Evolutionary conservation across 257 asterid species (phyloP).

Genomic region (Schizonepeta tenuifolia): DNA sequence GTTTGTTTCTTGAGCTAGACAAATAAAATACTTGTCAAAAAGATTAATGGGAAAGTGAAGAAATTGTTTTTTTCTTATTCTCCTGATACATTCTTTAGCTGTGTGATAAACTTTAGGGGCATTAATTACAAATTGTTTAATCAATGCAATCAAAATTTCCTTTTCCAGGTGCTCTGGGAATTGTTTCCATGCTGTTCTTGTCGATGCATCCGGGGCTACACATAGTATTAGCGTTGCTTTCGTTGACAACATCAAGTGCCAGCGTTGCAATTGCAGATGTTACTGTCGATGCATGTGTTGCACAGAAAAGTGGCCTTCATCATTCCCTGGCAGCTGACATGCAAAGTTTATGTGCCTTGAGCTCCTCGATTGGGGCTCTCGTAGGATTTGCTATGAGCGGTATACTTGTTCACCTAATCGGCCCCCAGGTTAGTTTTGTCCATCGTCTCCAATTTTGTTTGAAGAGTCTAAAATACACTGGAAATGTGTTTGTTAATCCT

Average conservation of each 20-base stretch:
- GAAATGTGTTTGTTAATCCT: conserved; percentile 9
- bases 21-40: not conserved
- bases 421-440: conserved; percentile 68
- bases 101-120: not conserved
- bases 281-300: conserved; percentile 96
- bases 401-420: conserved; percentile 78
- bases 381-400: conserved; percentile 88
- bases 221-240: conserved; percentile 68
- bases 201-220: conserved; percentile 72
- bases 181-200: conserved; percentile 76
- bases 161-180: conserved; percentile 72
- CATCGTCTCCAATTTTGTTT: not conserved
- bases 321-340: conserved; percentile 90
- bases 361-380: conserved; percentile 85
- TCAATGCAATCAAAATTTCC: not conserved
- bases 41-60: not conserved
- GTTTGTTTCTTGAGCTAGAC: not conserved
- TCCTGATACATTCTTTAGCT: not conserved
- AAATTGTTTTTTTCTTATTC: not conserved
- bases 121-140: not conserved
- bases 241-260: conserved; percentile 87
- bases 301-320: conserved; percentile 76
- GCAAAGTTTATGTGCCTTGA: conserved; percentile 92
- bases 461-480: not conserved
- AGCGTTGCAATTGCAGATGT: conserved; percentile 98